Base-by-base conservation (phyloP, 768 basidiomycete species). In the Sarcodon sp. region DNA sequence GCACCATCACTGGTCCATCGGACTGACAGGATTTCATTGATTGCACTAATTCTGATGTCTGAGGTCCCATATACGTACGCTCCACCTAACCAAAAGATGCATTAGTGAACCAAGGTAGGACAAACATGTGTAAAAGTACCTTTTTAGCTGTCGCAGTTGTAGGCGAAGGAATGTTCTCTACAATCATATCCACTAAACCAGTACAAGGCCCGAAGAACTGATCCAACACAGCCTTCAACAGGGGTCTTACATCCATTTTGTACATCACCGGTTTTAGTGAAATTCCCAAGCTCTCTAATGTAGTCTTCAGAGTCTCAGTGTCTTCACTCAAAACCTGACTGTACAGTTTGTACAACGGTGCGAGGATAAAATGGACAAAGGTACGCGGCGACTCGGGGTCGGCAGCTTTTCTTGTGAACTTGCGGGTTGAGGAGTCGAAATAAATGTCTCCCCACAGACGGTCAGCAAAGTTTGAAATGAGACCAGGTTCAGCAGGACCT, bases 401-500 rank as follows among this genome's bases (percentile, higher is more conserved):
- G 5, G 75, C 67, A 37, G 79, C 79, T 61, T 91, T 92, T 44
- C 90, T 80, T 3, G 82, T 83, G 64, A 99, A 99, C 61, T 92
- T 92, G 50, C 91, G 80, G 13, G 77, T 78, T 50, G 87, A 80
- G 38, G 70, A 60, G 64, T 92, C 80, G 66, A 87, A 97, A 69
- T 91, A 99, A 59, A 98, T 90, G 66, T 98, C 93, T 12, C 96
- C 96, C 96, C 96, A 99, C 11, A 99, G 76, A 34, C 96, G 79
- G 53, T 78, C 79, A 13, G 93, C 90, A 54, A 99, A 94, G 7
- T 81, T 75, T 33, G 74, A 64, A n/a, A 91, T 78, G 59, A 79
- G 71, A 27, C 86, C 88, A 83, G 48, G 35, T 43, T 48, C 3
- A 49, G 1, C 31, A 2, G 37, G 6, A n/a, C 32, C 21, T 4